Percentiles rank a stretch among this genome's conserved stretches.
These are phyloP conservation scores for Medicago lupulina DNA, from an alignment of 306 rosid species.

Conservation along the genomic window DNA sequence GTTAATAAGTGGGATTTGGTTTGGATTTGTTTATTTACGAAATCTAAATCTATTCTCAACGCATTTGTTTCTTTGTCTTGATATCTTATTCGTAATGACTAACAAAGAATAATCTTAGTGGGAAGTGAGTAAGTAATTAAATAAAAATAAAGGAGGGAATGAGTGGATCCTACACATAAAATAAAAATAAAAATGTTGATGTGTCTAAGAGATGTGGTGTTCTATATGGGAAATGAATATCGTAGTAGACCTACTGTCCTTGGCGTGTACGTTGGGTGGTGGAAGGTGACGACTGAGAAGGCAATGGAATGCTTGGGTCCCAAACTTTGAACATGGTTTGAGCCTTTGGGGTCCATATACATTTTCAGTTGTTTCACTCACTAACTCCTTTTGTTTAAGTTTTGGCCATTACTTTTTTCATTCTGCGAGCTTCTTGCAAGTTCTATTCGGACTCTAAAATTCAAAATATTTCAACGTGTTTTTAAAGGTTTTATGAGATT, in stretches of 20 bases:
- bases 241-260: constrained; percentile 56
- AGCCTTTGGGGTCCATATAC: constrained; percentile 37
- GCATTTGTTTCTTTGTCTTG: constrained; percentile 27
- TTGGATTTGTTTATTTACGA: constrained; percentile 51
- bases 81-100: constrained; percentile 28
- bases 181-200: not conserved
- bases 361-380: not conserved
- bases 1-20: constrained; percentile 71
- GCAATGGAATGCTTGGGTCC: constrained; percentile 23
- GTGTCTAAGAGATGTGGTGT: constrained; percentile 35
- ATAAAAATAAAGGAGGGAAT: not conserved
- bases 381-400: not conserved
- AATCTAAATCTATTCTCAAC: constrained; percentile 41
- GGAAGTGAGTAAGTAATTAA: constrained; percentile 44
- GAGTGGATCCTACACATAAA: constrained; percentile 21
- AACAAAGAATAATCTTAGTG: constrained; percentile 51
- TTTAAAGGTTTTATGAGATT: too few species aligned
- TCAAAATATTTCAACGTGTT: too few species aligned
- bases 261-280: constrained; percentile 74
- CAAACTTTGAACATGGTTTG: constrained; percentile 35
- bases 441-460: too few species aligned
- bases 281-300: constrained; percentile 54
- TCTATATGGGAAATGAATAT: constrained; percentile 34
- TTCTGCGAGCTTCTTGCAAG: too few species aligned
- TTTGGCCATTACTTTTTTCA: too few species aligned